Base-by-base conservation (phyloP, 1,139 yeast genomes). In the Candida pseudocylindracea region DNA sequence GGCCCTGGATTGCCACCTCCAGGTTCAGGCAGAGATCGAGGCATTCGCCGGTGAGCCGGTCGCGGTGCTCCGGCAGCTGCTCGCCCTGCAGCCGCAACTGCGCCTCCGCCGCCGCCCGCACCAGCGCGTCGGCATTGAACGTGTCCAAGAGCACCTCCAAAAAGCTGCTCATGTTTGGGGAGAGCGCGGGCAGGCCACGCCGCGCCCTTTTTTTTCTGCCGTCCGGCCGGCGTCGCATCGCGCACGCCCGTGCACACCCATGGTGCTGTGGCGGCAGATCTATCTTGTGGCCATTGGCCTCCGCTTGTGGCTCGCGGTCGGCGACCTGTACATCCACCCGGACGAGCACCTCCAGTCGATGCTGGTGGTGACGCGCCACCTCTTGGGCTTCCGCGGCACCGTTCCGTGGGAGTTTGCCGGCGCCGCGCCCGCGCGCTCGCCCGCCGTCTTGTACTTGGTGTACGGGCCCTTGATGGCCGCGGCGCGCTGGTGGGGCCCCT, bases 261-360 rank as follows among this genome's bases (percentile, higher is more conserved):
- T 15, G 20, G 6, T 8, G 26, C 26, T 25, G 26, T 61, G 78
- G 79, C 50, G 71, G 39, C 43, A 44, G 20, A 47, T 60, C 2
- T 66, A 63, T 44, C 42, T 60, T 28, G 32, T 51, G 13, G 50
- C 64, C 28, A 59, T 69, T 15, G 54, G 59, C 0, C 48, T 68
- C 15, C 51, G 83, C 34, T 53, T 76, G 29, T 53, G 66, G 26
- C 55, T 81, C 32, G 72, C 80, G 0, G 48, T 78, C 2, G 69
- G 76, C 33, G 64, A 76, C 30, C 80, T 95, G 1, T 91, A 91
- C 47, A 72, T 91, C 33, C 99, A 91, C 43, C 98, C 98, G 0
- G 99, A 91, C 56, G 99, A 91, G 53, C 94, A 85, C 49, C 80
- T 81, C 48, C 99, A 91, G 49, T 69, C 75, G 15, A 63, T 91